Base-by-base conservation (phyloP, 768 basidiomycete species). In the Albatrellus ellisii region DNA sequence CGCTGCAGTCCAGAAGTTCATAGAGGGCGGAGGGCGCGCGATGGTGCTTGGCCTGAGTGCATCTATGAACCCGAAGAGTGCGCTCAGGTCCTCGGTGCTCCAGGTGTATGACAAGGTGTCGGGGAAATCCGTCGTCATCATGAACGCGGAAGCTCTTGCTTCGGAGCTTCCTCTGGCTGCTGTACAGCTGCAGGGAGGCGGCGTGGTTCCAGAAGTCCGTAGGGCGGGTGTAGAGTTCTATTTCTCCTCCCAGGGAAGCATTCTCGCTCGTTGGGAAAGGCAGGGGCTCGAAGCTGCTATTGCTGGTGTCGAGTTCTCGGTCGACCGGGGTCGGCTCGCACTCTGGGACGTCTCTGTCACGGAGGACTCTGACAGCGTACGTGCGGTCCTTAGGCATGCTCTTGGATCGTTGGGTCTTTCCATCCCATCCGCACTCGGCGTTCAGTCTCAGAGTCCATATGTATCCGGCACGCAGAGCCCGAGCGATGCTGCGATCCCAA, bases 21-120 rank as follows among this genome's bases (percentile, higher is more conserved):
- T 83, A 6, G 65, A 74, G 29, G 49, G 60, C 6, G 89, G 90
- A 0, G 90, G 91, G 2, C 62, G 62, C n/a, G 72, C 79, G 48
- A 61, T 91, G 4, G 77, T 75, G 2, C 62, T 90, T 10, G 76
- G 78, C 36, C 71, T 72, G 4, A 73, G 75, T 1, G 68, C 69
- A 1, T 78, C 72, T 37, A 72, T 73, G 42, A 69, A 68, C 15
- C 15, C 18, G 26, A 14, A 15, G 0, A 39, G 41, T 15, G 20
- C 41, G 17, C 6, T 39, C 17, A 17, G 46, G 28, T 63, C 64
- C 31, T 55, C 4, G 25, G 61, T 15, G 53, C 60, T 29, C 35
- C 46, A n/a, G 32, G 62, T 51, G 10, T 51, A 10, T 59, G 64
- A 22, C 62, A 70, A 58, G 48, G 59, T 45, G 61, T 72, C 51